A percentile compares a stretch with the other conserved stretches of the same genome.
These are phyloP conservation scores for Rhizophagus prolifer DNA, from an alignment of 192 early-diverging fungal genomes.

Conservation along the genomic window DNA sequence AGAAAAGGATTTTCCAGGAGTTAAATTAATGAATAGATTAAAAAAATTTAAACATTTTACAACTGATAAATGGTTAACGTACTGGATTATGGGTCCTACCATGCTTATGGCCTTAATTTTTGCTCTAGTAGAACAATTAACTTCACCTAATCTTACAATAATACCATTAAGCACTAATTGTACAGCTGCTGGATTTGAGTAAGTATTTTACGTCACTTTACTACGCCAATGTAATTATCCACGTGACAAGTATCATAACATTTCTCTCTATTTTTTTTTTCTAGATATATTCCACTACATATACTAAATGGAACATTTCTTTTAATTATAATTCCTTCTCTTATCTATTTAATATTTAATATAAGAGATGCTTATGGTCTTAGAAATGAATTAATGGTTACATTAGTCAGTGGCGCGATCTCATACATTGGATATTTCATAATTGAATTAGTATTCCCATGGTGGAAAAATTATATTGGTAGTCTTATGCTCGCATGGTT, in stretches of 20 bases:
- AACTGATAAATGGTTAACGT: constrained; percentile 26
- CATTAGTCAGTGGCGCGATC: background rate
- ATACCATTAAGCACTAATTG: background rate
- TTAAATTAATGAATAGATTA: background rate
- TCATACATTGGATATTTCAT: background rate
- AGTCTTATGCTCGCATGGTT: constrained; percentile 16
- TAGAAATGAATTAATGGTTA: constrained; percentile 16
- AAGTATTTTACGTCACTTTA: background rate
- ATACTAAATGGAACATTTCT: background rate
- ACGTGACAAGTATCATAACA: background rate
- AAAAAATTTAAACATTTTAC: constrained; percentile 3
- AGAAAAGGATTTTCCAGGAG: background rate
- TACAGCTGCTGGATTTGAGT: background rate
- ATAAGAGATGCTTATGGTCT: constrained; percentile 25
- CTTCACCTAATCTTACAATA: background rate
- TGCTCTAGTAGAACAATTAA: background rate
- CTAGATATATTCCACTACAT: constrained; percentile 5
- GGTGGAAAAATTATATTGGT: constrained; percentile 1
- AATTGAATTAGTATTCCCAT: background rate
- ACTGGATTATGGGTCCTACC: background rate
- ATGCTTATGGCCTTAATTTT: background rate
- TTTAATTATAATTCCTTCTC: background rate
- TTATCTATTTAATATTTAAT: constrained; percentile 4
- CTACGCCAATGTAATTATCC: too few species aligned
- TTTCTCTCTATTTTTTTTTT: background rate